Evolutionary conservation across 164 flowering plant species (phyloP), one percentile per base, ranked within the genome.

Genomic region (Liriodendron chinense): DNA sequence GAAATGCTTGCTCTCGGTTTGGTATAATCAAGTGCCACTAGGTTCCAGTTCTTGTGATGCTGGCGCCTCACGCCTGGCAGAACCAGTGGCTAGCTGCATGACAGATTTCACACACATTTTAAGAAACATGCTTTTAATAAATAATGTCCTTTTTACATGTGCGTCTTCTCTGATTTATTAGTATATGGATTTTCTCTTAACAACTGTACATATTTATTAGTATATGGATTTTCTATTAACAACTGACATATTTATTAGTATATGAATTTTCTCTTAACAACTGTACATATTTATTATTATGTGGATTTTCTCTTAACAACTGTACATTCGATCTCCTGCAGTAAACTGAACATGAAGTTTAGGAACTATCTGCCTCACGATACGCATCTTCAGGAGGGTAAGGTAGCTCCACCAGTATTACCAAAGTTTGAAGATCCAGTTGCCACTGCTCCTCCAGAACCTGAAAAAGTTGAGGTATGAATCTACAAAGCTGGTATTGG

Each of bases 331-430:
- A 22, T 22, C 57, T 24, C 47, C 74, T 83, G 77, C 89, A 90
- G 94, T 28, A 82, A 76, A 76, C 82, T 77, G 48, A 86, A 75
- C 78, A 80, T 96, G 97, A 96, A 96, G 80, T 96, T 96, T 69
- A 84, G 99, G 77, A 94, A 96, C 76, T 96, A 96, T 81, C 92
- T 96, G 80, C 99, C 99, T 72, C 99, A 90, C 78, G 99, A 91
- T 83, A 90, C 90, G 85, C 87, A 89, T 66, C 96, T 96, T 81
- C 99, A 92, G 81, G 98, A 91, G 78, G 93, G 92, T 20, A 96
- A 92, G 81, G 72, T 92, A 75, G 92, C 91, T 72, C 92, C 99
- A 61, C 97, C 99, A 2, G 86, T 82, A 65, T 79, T 91, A 63
- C 94, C 98, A 62, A 89, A 92, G 80, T 96, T 96, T 82, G 98